These are phyloP conservation scores for Vicia villosa DNA, from an alignment of 306 rosid genomes.

Conservation along the genomic window DNA sequence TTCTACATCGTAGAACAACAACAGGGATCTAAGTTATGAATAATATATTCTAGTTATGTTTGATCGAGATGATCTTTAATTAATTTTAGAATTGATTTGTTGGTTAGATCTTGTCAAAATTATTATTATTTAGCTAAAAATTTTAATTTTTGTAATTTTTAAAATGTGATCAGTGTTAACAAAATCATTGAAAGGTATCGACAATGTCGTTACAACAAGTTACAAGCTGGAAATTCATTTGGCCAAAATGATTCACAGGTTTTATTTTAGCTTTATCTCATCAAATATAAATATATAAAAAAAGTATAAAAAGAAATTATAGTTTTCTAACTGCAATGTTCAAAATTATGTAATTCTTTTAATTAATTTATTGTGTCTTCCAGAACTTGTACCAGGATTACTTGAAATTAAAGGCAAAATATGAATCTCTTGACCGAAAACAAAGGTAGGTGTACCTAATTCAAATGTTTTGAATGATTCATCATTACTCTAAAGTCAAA, in stretches of 20 bases:
- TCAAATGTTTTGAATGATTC: too few species aligned
- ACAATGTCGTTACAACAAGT: constrained; percentile 48
- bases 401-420: constrained; percentile 50
- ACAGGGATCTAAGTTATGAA: too few species aligned
- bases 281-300: neutral
- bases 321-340: neutral
- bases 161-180: constrained; percentile 45
- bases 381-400: constrained; percentile 58
- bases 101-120: neutral
- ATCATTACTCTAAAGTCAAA: too few species aligned
- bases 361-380: constrained; percentile 11
- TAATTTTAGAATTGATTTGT: too few species aligned
- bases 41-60: neutral
- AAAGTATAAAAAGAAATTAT: neutral
- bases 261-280: neutral
- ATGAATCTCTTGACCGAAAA: constrained; percentile 68
- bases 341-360: neutral
- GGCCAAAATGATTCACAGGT: constrained; percentile 66
- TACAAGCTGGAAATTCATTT: constrained; percentile 31
- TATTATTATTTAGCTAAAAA: neutral
- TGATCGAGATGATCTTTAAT: neutral
- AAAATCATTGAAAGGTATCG: constrained; percentile 68
- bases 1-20: too few species aligned
- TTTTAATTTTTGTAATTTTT: neutral
- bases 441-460: constrained; percentile 25